Evolutionary conservation across 2,329 filamentous ascomycete genomes (phyloP), one percentile per base, ranked within the genome.

Genomic region (Fusarium chaquense): DNA sequence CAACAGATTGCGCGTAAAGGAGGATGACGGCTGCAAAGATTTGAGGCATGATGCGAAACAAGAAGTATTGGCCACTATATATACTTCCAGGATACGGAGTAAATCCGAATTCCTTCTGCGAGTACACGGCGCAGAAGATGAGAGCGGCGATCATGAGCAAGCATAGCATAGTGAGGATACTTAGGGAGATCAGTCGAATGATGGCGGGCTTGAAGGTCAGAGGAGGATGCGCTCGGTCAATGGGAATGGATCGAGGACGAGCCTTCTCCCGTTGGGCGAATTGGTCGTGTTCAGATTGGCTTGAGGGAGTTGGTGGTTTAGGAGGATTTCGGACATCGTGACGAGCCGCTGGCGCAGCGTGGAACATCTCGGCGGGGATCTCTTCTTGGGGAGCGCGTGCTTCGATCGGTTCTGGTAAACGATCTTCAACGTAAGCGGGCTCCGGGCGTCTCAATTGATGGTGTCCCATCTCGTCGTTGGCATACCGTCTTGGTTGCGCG

Each of bases 1-100:
- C 87, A 40, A 97, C 83, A 70, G 90, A 87, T 73, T 97, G 90
- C 1, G 93, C 86, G 84, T 93, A 97, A 9, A 98, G 78, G 46
- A 96, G 84, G 36, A 97, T 81, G 15, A 90, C 70, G 22, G 89
- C 89, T 0, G 90, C 93, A 16, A 97, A 76, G 0, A 97, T 82
- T 59, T 94, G 93, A 3, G 95, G 94, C 2, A 98, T 81, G 69
- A 97, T 93, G 65, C 93, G 88, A 78, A 97, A 96, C 47, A 97
- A 80, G 77, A 98, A 97, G 79, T 97, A 97, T 69, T 90, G 86
- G 11, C 85, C 85, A 51, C 90, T 91, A 65, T 92, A 91, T 60
- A 93, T 90, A 32, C 81, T 83, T 46, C 85, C 85, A 35, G 83
- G 81, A 77, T 94, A 97, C 5, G 85, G 80, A 76, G 87, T 89